These are phyloP conservation scores for Heritiera littoralis DNA, from an alignment of 345 rosid species.

Conservation along the genomic window DNA sequence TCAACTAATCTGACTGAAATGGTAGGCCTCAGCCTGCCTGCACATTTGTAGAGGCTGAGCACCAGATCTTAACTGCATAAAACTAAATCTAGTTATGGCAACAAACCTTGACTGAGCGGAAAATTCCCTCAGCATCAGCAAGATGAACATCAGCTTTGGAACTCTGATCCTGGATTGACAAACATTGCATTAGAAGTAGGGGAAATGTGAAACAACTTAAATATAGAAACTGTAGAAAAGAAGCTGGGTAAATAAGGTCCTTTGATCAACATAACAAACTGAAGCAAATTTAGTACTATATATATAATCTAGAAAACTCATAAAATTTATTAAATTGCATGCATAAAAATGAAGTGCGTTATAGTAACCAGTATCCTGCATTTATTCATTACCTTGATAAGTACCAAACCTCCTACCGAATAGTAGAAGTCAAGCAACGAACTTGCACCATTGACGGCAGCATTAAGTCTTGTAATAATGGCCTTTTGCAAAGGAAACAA, in stretches of 20 bases:
- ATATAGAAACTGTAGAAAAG: conserved; percentile 8
- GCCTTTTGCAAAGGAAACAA: conserved; percentile 47
- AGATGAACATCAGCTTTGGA: conserved; percentile 60
- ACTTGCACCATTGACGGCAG: conserved; percentile 57
- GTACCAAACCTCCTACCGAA: conserved; percentile 65
- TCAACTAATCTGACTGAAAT: conserved; percentile 16
- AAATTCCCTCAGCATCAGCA: conserved; percentile 69
- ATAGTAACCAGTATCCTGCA: background rate
- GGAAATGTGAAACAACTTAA: conserved; percentile 12
- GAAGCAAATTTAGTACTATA: too few relatives aligned
- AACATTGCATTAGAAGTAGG: conserved; percentile 14
- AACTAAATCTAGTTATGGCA: conserved; percentile 19
- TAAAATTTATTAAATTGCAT: background rate
- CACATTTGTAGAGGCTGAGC: background rate
- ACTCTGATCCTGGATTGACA: conserved; percentile 56
- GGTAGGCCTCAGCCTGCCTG: conserved; percentile 5
- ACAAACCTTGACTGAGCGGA: conserved; percentile 84
- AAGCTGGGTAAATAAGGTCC: conserved; percentile 1
- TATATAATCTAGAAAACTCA: background rate
- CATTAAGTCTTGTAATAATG: conserved; percentile 63
- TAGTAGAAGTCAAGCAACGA: conserved; percentile 74
- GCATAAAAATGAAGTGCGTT: background rate
- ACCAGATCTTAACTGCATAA: background rate
- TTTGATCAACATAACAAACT: background rate
- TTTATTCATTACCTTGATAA: conserved; percentile 66